These are phyloP conservation scores for Cladobotryum mycophilum DNA, from an alignment of 2,329 filamentous ascomycete genomes.

Conservation along the genomic window DNA sequence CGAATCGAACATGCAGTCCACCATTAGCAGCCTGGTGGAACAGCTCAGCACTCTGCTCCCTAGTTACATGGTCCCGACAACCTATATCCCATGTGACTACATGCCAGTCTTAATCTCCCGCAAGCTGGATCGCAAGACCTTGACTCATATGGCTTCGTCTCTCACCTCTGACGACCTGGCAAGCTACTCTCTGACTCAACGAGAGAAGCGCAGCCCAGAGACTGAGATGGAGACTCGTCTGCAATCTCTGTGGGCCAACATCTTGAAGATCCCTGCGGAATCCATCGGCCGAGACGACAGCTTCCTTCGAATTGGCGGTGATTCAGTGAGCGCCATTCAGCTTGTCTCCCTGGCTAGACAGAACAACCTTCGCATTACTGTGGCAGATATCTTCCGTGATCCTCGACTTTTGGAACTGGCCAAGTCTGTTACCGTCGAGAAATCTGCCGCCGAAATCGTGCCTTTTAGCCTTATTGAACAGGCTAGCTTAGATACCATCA, in stretches of 20 bases:
- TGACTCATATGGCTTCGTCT: background rate
- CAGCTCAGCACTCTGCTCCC: background rate
- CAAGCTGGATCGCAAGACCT: slow-evolving; percentile 6
- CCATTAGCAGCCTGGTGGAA: background rate
- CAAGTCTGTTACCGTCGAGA: background rate
- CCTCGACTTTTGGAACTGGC: slow-evolving; percentile 7
- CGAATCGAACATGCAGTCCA: background rate
- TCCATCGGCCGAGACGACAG: slow-evolving; percentile 14
- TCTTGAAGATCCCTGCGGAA: background rate
- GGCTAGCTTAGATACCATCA: background rate
- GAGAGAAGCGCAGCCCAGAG: background rate
- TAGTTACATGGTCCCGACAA: slow-evolving; percentile 5
- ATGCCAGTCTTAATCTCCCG: slow-evolving; percentile 9
- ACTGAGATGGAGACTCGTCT: slow-evolving; percentile 4
- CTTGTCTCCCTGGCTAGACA: slow-evolving; percentile 12
- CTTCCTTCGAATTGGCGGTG: slow-evolving; percentile 14
- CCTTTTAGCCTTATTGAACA: slow-evolving; percentile 4
- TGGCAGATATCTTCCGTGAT: slow-evolving; percentile 13
- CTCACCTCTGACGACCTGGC: slow-evolving; percentile 1
- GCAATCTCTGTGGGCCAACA: background rate
- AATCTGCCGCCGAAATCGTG: background rate
- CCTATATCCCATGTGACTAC: slow-evolving; percentile 5
- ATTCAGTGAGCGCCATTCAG: slow-evolving; percentile 13
- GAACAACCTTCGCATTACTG: slow-evolving; percentile 8
- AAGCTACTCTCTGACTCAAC: background rate